phyloP scores from a whole-genome alignment of 176 grass and related monocot species.

The Musa beccarii region DNA sequence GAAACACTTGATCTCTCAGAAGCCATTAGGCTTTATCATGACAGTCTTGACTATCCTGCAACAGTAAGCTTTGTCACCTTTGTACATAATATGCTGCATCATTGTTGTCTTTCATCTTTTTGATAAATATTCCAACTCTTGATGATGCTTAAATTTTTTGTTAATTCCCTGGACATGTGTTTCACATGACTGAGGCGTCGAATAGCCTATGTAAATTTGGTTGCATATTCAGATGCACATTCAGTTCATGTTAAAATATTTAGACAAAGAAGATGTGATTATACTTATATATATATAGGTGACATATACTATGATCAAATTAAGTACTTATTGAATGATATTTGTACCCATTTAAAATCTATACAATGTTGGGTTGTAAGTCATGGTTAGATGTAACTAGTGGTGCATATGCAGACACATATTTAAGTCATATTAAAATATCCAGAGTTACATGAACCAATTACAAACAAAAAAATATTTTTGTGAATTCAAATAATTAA shows the following conservation, averaged over 20 bases:
- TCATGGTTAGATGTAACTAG: too few species aligned
- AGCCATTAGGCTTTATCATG: conserved; percentile 87
- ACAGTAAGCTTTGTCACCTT: conserved; percentile 41
- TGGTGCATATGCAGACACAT: too few species aligned
- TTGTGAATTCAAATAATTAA: too few species aligned
- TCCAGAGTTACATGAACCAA: too few species aligned
- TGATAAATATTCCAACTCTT: neutral
- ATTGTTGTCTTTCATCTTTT: neutral
- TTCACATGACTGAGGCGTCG: too few species aligned
- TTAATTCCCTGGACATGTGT: neutral
- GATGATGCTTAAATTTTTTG: neutral
- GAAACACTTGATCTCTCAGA: conserved; percentile 85
- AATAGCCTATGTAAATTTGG: neutral
- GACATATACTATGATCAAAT: neutral
- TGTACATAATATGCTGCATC: conserved; percentile 7
- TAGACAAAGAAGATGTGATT: neutral
- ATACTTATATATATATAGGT: too few species aligned
- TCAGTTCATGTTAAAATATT: neutral
- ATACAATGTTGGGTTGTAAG: too few species aligned
- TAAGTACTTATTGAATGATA: neutral
- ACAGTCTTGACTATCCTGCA: conserved; percentile 92
- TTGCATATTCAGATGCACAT: neutral
- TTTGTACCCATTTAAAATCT: neutral
- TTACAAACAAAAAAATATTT: too few species aligned
- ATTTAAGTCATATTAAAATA: too few species aligned